A percentile compares a stretch with the other conserved stretches of the same genome.
Evolutionary conservation across 1,139 yeast species (phyloP).

Genomic region (Groenewaldozyma auringiensis): DNA sequence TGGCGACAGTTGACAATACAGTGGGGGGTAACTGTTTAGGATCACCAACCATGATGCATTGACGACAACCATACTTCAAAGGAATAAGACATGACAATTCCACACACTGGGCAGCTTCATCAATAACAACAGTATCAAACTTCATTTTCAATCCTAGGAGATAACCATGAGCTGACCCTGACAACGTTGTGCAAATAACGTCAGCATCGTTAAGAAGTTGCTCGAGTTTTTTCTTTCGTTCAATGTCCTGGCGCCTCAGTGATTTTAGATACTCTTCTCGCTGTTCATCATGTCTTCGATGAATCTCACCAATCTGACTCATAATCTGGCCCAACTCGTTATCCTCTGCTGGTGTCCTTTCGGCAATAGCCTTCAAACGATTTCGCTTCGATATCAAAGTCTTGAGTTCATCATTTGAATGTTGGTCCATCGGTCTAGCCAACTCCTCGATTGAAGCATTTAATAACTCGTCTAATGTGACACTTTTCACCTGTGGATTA

Average conservation of each 20-base stretch:
- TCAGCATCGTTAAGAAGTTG: constrained; percentile 70
- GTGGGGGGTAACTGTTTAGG: constrained; percentile 99
- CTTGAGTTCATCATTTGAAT: constrained; percentile 41
- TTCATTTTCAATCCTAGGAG: constrained; percentile 64
- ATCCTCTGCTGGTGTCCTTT: constrained; percentile 15
- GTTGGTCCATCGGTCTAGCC: constrained; percentile 25
- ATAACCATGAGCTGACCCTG: constrained; percentile 92
- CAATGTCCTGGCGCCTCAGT: constrained; percentile 69
- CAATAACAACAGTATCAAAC: constrained; percentile 91
- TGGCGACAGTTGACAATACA: constrained; percentile 86
- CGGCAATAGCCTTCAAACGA: constrained; percentile 26
- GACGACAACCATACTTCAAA: constrained; percentile 79
- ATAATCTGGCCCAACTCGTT: constrained; percentile 23
- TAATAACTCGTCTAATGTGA: constrained; percentile 81
- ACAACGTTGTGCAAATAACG: constrained; percentile 83
- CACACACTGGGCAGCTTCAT: constrained; percentile 98
- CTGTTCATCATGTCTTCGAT: constrained; percentile 53
- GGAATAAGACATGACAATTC: constrained; percentile 92
- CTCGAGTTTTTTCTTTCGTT: constrained; percentile 66
- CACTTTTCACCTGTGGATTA: constrained; percentile 70
- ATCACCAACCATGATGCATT: constrained; percentile 97
- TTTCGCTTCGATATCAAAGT: constrained; percentile 48
- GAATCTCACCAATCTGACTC: constrained; percentile 40
- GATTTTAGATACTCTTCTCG: constrained; percentile 59
- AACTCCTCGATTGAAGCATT: constrained; percentile 48